Evolutionary conservation across 2,329 filamentous ascomycete genomes (phyloP), one percentile per base, ranked within the genome.

Genomic region (Chaetomium globosum): DNA sequence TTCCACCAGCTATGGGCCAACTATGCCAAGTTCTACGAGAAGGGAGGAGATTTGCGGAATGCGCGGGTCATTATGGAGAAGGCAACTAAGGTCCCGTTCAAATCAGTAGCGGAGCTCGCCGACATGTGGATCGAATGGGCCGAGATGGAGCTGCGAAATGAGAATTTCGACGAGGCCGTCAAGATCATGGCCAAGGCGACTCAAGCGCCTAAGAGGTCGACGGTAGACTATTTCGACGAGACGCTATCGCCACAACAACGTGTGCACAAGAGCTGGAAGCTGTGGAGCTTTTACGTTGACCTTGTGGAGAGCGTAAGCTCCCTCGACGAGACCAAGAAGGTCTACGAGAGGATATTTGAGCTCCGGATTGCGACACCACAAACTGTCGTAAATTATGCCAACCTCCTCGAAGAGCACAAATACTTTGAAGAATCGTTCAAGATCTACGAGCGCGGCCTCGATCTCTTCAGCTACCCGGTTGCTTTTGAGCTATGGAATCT

Each of bases 41-140:
- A 87, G 36, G 92, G 91, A 2, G 91, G 90, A 5, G 93, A 98
- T 75, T 75, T 98, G 48, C 84, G 87, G 61, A 97, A 89, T 70
- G 93, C 95, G 46, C 86, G 95, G 36, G 84, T 96, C 67, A 98
- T 99, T 73, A 91, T 98, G 86, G 94, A 98, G 76, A 99, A 98
- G 79, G 94, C 94, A 16, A 91, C 97, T 74, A 98, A 97, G 75
- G 95, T 99, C 1, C 93, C 94, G 0, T 99, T 96, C 83, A 98
- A 97, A 75, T 96, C 93, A 0, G 94, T 99, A n/a, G 88, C 91
- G 33, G 95, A 99, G 77, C 83, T 99, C 65, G 95, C 95, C 23
- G 95, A 99, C 74, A 96, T 95, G 85, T 99, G 95, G 95, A 96
- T 96, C 69, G 93, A 97, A 78, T 99, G 95, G 94, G 94, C 96